Conservation (phyloP, 1,284 basidiomycete species). For the Fomitopsis palustris region DNA sequence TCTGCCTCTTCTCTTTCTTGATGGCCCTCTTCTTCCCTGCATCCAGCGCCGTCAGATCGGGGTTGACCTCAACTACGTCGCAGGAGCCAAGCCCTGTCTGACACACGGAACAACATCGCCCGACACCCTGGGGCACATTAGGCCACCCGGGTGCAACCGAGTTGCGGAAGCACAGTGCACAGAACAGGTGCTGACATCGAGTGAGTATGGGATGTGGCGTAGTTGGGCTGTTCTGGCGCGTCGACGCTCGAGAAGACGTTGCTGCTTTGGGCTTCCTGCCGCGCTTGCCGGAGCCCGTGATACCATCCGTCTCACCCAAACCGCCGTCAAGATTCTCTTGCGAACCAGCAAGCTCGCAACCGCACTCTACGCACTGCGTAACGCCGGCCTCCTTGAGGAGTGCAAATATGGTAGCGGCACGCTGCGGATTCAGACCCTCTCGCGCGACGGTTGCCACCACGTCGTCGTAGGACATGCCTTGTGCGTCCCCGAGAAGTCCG, state of each 20-base stretch:
- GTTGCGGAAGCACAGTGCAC: constrained; percentile 75
- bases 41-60: constrained; percentile 43
- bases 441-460: constrained; percentile 69
- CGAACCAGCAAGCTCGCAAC: constrained; percentile 65
- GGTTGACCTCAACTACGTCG: constrained; percentile 78
- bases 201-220: constrained; percentile 71
- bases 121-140: constrained; percentile 52
- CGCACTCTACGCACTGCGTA: constrained; percentile 87
- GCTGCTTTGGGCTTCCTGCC: constrained; percentile 57
- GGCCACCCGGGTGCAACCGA: constrained; percentile 81
- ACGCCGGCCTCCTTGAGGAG: constrained; percentile 84
- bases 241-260: constrained; percentile 55
- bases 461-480: constrained; percentile 62
- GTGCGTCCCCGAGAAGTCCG: constrained; percentile 41
- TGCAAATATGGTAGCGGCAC: constrained; percentile 79
- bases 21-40: constrained; percentile 55
- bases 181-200: constrained; percentile 92
- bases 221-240: constrained; percentile 66
- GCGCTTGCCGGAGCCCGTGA: constrained; percentile 51
- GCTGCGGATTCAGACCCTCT: constrained; percentile 76
- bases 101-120: constrained; percentile 74
- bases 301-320: constrained; percentile 46
- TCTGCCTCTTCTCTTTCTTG: constrained; percentile 70
- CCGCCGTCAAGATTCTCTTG: constrained; percentile 45
- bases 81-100: constrained; percentile 54